Conservation (phyloP, 2,329 filamentous ascomycete species). For the Xylariaceae sp. region DNA sequence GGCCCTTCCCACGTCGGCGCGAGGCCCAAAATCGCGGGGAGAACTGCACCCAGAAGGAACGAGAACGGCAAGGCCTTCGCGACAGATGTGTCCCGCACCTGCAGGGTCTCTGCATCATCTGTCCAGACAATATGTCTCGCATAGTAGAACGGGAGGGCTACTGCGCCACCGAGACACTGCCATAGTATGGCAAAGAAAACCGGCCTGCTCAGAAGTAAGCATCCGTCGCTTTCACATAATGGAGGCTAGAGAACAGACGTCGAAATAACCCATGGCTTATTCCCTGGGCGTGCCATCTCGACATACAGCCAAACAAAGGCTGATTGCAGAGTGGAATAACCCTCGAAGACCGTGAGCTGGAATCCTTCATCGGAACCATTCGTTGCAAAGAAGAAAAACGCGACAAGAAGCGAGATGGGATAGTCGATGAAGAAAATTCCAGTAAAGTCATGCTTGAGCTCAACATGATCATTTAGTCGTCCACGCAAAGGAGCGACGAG, state of each 20-base stretch:
- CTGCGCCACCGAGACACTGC: slow-evolving; percentile 24
- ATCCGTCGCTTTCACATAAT: background rate
- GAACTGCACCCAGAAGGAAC: slow-evolving; percentile 23
- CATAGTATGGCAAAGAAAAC: slow-evolving; percentile 22
- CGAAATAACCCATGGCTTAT: slow-evolving; percentile 20
- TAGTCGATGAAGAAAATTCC: slow-evolving; percentile 25
- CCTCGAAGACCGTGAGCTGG: slow-evolving; percentile 24
- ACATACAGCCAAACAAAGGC: slow-evolving; percentile 27
- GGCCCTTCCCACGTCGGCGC: slow-evolving; percentile 24
- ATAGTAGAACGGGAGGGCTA: slow-evolving; percentile 26
- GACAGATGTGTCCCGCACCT: slow-evolving; percentile 14
- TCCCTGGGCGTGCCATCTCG: slow-evolving; percentile 19
- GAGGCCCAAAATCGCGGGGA: slow-evolving; percentile 18
- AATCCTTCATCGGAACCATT: slow-evolving; percentile 22
- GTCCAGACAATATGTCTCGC: slow-evolving; percentile 22
- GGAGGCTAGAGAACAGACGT: slow-evolving; percentile 11
- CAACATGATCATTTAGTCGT: slow-evolving; percentile 15
- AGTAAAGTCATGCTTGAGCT: slow-evolving; percentile 23
- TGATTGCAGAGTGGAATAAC: slow-evolving; percentile 22
- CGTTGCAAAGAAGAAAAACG: slow-evolving; percentile 27
- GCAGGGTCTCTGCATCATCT: slow-evolving; percentile 8
- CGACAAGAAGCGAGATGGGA: slow-evolving; percentile 19
- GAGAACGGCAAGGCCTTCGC: slow-evolving; percentile 20
- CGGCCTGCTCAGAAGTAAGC: slow-evolving; percentile 19
- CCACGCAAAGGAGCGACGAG: slow-evolving; percentile 20